Conservation (phyloP, 1,139 yeast species). For the Tardiomyces blankii region DNA sequence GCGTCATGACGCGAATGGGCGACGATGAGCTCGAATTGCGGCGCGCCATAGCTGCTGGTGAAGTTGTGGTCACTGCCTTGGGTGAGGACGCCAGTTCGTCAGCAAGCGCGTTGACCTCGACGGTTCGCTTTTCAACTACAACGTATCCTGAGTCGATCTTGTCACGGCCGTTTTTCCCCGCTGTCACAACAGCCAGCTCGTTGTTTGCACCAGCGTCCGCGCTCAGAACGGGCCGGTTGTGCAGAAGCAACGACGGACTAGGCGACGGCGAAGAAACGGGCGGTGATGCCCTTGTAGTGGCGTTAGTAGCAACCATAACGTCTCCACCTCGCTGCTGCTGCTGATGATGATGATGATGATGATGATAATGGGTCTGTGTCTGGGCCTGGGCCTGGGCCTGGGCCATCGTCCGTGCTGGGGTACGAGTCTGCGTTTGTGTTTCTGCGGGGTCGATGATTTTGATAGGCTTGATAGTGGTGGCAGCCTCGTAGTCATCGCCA, state of each 20-base stretch:
- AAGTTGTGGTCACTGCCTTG: background rate
- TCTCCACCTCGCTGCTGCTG: too few species aligned
- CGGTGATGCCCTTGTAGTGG: slow-evolving; percentile 4
- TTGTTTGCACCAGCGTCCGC: background rate
- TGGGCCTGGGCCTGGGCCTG: too few species aligned
- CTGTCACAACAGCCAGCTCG: background rate
- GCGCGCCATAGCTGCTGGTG: slow-evolving; percentile 5
- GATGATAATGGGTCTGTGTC: background rate
- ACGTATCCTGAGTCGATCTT: slow-evolving; percentile 58
- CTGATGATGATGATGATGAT: too few species aligned
- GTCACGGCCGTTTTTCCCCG: background rate
- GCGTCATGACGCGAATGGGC: slow-evolving; percentile 4
- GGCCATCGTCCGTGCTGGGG: too few species aligned
- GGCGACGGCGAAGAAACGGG: slow-evolving; percentile 3
- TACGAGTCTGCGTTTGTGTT: too few species aligned
- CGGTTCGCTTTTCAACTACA: slow-evolving; percentile 87
- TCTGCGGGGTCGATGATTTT: too few species aligned
- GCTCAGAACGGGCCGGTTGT: too few species aligned
- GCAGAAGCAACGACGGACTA: background rate
- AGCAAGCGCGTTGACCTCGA: slow-evolving; percentile 90
- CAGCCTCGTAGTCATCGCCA: too few species aligned
- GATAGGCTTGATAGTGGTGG: too few species aligned
- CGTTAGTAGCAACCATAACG: too few species aligned
- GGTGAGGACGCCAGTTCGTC: slow-evolving; percentile 54
- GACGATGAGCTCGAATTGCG: slow-evolving; percentile 2